phyloP scores from a whole-genome alignment of 2,329 filamentous ascomycete genomes.

The Dactylellina sp. region DNA sequence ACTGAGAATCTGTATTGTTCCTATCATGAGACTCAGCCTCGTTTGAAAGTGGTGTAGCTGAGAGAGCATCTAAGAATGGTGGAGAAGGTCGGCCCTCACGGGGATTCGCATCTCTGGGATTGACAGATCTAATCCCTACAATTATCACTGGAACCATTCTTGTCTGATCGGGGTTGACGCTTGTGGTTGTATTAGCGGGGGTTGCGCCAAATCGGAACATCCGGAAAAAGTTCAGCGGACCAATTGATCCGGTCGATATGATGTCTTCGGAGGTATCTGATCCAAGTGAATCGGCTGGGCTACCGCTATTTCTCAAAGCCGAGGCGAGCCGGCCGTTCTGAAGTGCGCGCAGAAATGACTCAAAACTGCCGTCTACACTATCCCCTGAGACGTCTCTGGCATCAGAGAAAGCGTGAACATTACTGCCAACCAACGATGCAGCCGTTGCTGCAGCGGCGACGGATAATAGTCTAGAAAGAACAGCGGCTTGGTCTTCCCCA shows the following conservation, averaged over 20 bases:
- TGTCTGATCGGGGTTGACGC: conserved; percentile 63
- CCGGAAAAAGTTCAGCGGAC: conserved; percentile 75
- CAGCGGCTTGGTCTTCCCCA: conserved; percentile 61
- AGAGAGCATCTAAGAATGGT: conserved; percentile 65
- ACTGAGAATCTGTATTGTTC: not conserved
- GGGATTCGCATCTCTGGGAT: conserved; percentile 67
- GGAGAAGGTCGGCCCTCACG: conserved; percentile 65
- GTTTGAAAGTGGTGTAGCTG: conserved; percentile 26
- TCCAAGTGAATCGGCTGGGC: conserved; percentile 50
- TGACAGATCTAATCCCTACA: conserved; percentile 76
- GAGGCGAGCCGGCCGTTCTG: conserved; percentile 61
- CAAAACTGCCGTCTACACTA: conserved; percentile 61
- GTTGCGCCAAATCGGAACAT: conserved; percentile 76
- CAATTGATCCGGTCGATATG: conserved; percentile 64
- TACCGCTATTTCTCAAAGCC: conserved; percentile 60
- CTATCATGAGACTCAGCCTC: conserved; percentile 15
- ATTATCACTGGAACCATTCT: conserved; percentile 77
- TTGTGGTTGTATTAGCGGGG: conserved; percentile 61
- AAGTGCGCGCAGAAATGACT: conserved; percentile 60
- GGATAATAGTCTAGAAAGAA: conserved; percentile 61
- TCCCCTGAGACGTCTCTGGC: conserved; percentile 61
- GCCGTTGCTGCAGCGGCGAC: conserved; percentile 61
- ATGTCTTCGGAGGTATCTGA: conserved; percentile 57
- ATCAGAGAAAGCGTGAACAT: conserved; percentile 60
- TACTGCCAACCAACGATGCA: conserved; percentile 60